A percentile compares a stretch with the other conserved stretches of the same genome.
Conservation (phyloP, 768 basidiomycete genomes). For the Tubosaeta sp. region DNA sequence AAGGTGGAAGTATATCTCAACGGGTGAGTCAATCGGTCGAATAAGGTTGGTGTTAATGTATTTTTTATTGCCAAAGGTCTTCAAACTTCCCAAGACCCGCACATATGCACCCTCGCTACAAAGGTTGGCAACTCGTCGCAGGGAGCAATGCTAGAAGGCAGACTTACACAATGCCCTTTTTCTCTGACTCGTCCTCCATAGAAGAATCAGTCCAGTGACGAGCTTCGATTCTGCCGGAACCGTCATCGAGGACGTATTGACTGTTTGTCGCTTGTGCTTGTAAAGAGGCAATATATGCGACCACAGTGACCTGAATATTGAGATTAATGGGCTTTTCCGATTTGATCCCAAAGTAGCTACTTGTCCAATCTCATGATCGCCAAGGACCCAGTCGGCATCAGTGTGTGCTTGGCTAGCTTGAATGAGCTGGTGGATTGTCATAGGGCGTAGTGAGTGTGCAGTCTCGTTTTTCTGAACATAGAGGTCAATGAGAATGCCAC, state of each 20-base stretch:
- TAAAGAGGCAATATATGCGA: slow-evolving; percentile 68
- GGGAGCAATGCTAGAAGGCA: slow-evolving; percentile 1
- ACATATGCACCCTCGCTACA: slow-evolving; percentile 73
- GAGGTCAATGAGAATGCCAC: not conserved
- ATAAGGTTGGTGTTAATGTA: slow-evolving; percentile 80
- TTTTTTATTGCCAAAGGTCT: slow-evolving; percentile 74
- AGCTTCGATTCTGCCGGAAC: slow-evolving; percentile 73
- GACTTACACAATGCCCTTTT: slow-evolving; percentile 45
- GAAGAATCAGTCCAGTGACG: slow-evolving; percentile 79
- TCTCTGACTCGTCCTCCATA: slow-evolving; percentile 49
- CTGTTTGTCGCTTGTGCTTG: slow-evolving; percentile 75
- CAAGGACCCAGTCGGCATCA: slow-evolving; percentile 86
- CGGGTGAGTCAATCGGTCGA: slow-evolving; percentile 59
- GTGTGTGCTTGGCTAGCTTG: slow-evolving; percentile 79
- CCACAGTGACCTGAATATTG: slow-evolving; percentile 56
- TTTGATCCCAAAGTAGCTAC: slow-evolving; percentile 3
- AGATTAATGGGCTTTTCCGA: slow-evolving; percentile 2
- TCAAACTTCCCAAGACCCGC: slow-evolving; percentile 76
- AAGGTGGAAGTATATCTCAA: slow-evolving; percentile 81
- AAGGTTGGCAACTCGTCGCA: not conserved
- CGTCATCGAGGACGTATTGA: slow-evolving; percentile 80
- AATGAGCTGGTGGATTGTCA: slow-evolving; percentile 72
- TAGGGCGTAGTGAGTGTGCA: slow-evolving; percentile 58
- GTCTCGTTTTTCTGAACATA: slow-evolving; percentile 33
- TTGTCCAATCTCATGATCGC: slow-evolving; percentile 76